Base-by-base conservation (phyloP, 768 basidiomycete genomes). In the Epithele typhae region DNA sequence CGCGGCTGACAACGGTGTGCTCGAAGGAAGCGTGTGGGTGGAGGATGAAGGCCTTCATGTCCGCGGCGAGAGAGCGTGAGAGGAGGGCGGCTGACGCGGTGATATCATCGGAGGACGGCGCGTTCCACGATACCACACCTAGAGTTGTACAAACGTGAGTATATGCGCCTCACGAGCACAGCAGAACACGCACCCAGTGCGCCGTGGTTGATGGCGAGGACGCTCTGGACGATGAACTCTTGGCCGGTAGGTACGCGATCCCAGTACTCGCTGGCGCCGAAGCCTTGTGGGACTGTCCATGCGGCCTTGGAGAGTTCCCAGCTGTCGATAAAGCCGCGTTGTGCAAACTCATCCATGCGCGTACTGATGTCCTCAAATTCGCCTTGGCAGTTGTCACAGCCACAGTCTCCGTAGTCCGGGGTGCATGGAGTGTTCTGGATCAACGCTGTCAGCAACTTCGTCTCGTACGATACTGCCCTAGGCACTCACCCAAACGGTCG, bases 241-340 rank as follows among this genome's bases (percentile, higher is more conserved):
- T 74, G 68, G 7, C 86, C 85, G 0, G 82, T 86, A 0, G 87
- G 87, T 37, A 61, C 65, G 5, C 79, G 71, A 57, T 67, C 60
- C 85, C 85, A 87, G 52, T 66, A 86, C 65, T 76, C 77, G 32
- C 65, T 36, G 46, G 74, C 75, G 22, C 85, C 84, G 58, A 91
- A 91, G 0, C 75, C 87, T 63, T 91, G 88, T 0, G 87, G 84
- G 1, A 90, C 87, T 2, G 81, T 79, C 89, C 87, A 90, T 0
- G 88, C 73, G 1, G 82, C 76, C 59, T 85, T 82, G 5, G 73
- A 77, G 10, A 77, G 68, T 52, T 82, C 80, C 80, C 84, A 84
- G 2, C 83, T 84, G 51, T 82, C 75, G 39, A 76, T 69, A 49
- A 78, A 74, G 14, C 83, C 56, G 18, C 85, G 71, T 40, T 79